phyloP scores from a whole-genome alignment of 345 rosid genomes.

The Lumnitzera littorea region DNA sequence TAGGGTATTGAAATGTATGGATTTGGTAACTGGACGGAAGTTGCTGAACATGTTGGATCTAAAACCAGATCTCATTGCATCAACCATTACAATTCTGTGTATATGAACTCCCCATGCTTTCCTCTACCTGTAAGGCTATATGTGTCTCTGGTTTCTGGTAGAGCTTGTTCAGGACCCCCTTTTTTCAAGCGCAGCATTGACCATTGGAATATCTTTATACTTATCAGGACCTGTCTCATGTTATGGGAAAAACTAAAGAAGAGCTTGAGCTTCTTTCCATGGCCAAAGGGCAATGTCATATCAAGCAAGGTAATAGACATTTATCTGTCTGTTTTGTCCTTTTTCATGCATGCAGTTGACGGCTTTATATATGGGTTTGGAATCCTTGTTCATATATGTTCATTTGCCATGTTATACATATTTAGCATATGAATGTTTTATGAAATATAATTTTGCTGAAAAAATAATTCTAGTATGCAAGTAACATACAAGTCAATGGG shows the following conservation, averaged over 20 bases:
- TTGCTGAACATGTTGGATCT: slow-evolving; percentile 81
- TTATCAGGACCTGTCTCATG: slow-evolving; percentile 76
- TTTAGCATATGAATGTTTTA: no score
- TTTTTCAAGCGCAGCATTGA: not conserved
- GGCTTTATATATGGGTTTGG: not conserved
- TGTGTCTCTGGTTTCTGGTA: not conserved
- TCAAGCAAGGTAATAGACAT: slow-evolving; percentile 43
- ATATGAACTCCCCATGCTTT: slow-evolving; percentile 76
- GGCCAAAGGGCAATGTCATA: slow-evolving; percentile 39
- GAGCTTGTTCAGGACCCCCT: not conserved
- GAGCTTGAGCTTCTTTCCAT: slow-evolving; percentile 97
- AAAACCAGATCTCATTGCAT: slow-evolving; percentile 72
- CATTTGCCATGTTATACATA: not conserved
- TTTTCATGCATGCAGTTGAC: not conserved
- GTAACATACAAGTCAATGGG: no score
- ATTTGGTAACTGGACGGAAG: slow-evolving; percentile 93
- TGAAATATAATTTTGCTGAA: no score
- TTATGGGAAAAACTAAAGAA: slow-evolving; percentile 78
- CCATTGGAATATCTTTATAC: slow-evolving; percentile 4
- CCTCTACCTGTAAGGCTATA: slow-evolving; percentile 72
- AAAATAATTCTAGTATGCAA: no score
- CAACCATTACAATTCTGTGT: slow-evolving; percentile 64
- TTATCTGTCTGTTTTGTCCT: not conserved
- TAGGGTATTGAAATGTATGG: slow-evolving; percentile 97
- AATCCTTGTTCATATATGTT: not conserved